These are phyloP conservation scores for Vitellaria paradoxa DNA, from an alignment of 179 eudicot genomes.

Conservation along the genomic window DNA sequence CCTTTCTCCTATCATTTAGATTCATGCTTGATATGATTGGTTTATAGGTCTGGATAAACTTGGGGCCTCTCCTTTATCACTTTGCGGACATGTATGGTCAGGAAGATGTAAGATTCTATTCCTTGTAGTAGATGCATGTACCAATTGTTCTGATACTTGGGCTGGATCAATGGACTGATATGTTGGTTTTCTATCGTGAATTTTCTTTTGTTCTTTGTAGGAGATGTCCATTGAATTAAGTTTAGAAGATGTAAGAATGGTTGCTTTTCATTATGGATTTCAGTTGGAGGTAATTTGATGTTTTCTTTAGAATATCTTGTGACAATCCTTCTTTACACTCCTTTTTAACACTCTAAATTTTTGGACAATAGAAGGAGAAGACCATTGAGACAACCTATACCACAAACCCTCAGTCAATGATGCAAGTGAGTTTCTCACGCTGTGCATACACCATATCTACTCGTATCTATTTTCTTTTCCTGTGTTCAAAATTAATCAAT, in stretches of 20 bases:
- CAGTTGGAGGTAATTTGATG: slow-evolving; percentile 60
- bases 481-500: not conserved
- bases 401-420: slow-evolving; percentile 84
- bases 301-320: not conserved
- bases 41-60: slow-evolving; percentile 92
- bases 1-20: not conserved
- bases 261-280: slow-evolving; percentile 77
- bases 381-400: slow-evolving; percentile 83
- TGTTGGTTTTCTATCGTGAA: not conserved
- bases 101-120: slow-evolving; percentile 62
- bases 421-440: slow-evolving; percentile 67
- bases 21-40: slow-evolving; percentile 13
- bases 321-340: not conserved
- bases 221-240: slow-evolving; percentile 97
- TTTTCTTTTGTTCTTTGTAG: slow-evolving; percentile 31
- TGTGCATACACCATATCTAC: not conserved
- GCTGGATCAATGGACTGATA: slow-evolving; percentile 4
- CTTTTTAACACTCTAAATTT: not conserved
- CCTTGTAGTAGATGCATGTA: slow-evolving; percentile 1
- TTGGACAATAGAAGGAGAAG: slow-evolving; percentile 56
- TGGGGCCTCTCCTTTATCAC: slow-evolving; percentile 97
- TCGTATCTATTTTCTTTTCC: not conserved
- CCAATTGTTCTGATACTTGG: not conserved
- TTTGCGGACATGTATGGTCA: slow-evolving; percentile 83
- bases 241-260: slow-evolving; percentile 90